Evolutionary conservation across 306 rosid species (phyloP).

Genomic region (Herpetospermum pedunculosum): DNA sequence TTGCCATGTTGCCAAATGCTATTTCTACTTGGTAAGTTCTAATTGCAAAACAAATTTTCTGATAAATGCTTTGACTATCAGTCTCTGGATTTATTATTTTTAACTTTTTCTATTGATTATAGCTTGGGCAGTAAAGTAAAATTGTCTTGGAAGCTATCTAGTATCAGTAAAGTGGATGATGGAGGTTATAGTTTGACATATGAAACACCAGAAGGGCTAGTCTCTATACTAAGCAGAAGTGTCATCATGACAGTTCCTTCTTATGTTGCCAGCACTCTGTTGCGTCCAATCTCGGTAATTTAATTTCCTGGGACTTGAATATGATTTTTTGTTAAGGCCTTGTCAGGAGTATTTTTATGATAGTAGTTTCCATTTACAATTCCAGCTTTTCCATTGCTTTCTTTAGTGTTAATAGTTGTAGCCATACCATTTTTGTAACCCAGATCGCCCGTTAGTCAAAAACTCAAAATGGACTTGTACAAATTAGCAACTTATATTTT

Average conservation of each 20-base stretch:
- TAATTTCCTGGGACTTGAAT: conserved; percentile 16
- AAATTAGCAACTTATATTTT: neutral
- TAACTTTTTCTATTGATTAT: conserved; percentile 19
- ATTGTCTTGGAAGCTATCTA: conserved; percentile 82
- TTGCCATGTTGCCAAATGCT: conserved; percentile 79
- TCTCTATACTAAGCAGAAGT: conserved; percentile 56
- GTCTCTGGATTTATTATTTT: neutral
- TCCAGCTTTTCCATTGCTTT: neutral
- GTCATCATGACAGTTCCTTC: conserved; percentile 92
- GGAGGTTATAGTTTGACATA: conserved; percentile 69
- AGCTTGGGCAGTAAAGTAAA: conserved; percentile 83
- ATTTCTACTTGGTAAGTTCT: conserved; percentile 56
- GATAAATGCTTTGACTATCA: neutral
- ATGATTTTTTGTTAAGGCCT: conserved; percentile 3
- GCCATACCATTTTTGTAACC: neutral
- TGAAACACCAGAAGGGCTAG: conserved; percentile 82
- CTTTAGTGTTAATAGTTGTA: neutral
- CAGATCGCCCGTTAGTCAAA: neutral
- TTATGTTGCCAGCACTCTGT: conserved; percentile 56
- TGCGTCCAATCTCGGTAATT: conserved; percentile 79
- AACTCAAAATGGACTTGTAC: neutral
- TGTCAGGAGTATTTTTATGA: neutral
- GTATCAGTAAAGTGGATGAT: conserved; percentile 52
- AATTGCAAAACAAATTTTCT: neutral
- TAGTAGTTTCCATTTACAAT: neutral